These are phyloP conservation scores for Clohesyomyces aquaticus DNA, from an alignment of 495 filamentous ascomycete genomes.

Conservation along the genomic window DNA sequence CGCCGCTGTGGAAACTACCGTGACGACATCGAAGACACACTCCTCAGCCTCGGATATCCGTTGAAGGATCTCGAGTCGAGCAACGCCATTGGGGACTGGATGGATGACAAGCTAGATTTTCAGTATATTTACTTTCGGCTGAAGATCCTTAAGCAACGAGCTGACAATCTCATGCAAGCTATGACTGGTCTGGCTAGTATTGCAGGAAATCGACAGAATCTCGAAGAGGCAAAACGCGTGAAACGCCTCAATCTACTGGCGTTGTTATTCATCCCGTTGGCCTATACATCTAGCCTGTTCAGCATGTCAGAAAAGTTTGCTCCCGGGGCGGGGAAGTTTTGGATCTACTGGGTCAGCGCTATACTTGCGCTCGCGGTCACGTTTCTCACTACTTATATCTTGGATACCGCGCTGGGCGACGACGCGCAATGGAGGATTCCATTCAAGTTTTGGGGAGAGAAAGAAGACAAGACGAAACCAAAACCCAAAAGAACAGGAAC, in stretches of 20 bases:
- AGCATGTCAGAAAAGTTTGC: conserved; percentile 35
- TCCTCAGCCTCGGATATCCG: conserved; percentile 30
- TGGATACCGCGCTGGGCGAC: conserved; percentile 31
- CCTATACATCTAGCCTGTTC: conserved; percentile 29
- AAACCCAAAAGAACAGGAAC: conserved; percentile 6
- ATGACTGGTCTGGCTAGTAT: conserved; percentile 39
- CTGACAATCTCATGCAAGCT: conserved; percentile 34
- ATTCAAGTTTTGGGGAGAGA: conserved; percentile 18
- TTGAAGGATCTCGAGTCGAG: conserved; percentile 1
- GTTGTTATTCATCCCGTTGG: conserved; percentile 34
- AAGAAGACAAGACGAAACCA: background rate
- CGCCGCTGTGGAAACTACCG: conserved; percentile 39
- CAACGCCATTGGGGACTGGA: conserved; percentile 12
- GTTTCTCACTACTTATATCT: conserved; percentile 17
- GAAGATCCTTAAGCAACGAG: conserved; percentile 35
- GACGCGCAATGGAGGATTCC: conserved; percentile 25
- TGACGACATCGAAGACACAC: conserved; percentile 38
- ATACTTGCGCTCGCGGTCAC: conserved; percentile 17
- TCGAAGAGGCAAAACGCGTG: conserved; percentile 36
- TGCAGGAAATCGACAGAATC: conserved; percentile 36
- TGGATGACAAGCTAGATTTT: conserved; percentile 27
- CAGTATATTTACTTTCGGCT: conserved; percentile 39
- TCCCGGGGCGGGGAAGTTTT: conserved; percentile 28
- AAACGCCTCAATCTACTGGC: conserved; percentile 36
- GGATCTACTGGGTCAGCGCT: conserved; percentile 38